Evolutionary conservation across 805 yeast genomes (phyloP), one percentile per base, ranked within the genome.

Genomic region (Clavispora phyllophila): DNA sequence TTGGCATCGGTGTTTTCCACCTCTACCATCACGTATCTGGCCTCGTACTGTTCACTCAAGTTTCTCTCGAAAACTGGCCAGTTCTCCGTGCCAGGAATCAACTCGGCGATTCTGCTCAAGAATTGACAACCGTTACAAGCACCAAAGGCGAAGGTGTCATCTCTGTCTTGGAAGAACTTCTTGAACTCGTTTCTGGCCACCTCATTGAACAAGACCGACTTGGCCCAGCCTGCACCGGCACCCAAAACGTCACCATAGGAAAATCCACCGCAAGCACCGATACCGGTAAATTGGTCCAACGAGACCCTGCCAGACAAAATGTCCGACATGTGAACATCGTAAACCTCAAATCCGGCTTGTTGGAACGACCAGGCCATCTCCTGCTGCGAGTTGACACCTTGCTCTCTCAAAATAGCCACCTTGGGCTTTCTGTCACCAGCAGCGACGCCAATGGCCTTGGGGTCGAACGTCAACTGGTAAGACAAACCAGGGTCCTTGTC

Each of bases 151-250:
- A 93, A 93, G 0, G 99, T 93, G 62, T 93, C 95, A 15, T 73
- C 71, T 66, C 99, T 82, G 42, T 79, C 85, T 57, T 82, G 81
- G 79, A 93, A 93, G 65, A 93, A 93, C 39, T 68, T 75, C 50
- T 70, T 66, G 63, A 93, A 93, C 68, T 87, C 90, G 22, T 72
- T 57, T 60, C 93, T 81, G 28, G 91, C 85, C 42, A 68, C 72
- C 28, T 79, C 87, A 60, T 91, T 84, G 76, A 82, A 89, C 51
- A 93, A 69, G 9, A 93, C 96, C 14, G 97, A 87, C 60, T 88
- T 89, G 45, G 99, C 99, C 99, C 99, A 93, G 45, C 99, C 99
- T 41, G 91, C 85, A 61, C 96, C 99, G 27, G 99, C 99, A 54
- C 99, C 99, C 46, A 93, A 73, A 38, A 93, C 99, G 67, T 93